Evolutionary conservation across 495 filamentous ascomycete genomes (phyloP), one percentile per base, ranked within the genome.

Genomic region (Aspergillus coremiiformis): DNA sequence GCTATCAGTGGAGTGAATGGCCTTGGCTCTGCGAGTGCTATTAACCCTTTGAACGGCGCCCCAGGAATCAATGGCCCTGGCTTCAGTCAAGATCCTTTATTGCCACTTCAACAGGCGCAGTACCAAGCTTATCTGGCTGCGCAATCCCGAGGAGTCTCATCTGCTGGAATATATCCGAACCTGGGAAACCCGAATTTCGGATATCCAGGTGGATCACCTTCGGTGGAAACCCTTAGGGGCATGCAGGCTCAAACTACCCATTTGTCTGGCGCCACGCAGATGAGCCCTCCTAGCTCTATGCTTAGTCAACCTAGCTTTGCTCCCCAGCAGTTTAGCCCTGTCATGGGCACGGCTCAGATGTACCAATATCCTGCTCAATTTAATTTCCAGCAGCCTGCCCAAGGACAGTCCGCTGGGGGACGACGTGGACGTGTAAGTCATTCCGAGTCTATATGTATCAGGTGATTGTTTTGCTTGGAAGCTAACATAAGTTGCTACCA

Each of bases 301-400:
- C 51, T 75, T 17, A 66, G 65, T 45, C 76, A 77, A 58, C 55
- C 66, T 14, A 64, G 61, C 30, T 79, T 71, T 50, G 60, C 63
- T 5, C 64, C 71, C 39, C 74, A 73, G 52, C 74, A 71, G 41
- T 78, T 70, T 60, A 77, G 69, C 62, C 74, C 74, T 15, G 64
- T 73, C 14, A 65, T 77, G 57, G 64, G 68, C 48, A 58, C 68
- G n/a, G 63, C 68, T 54, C 66, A 73, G 60, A 73, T 79, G 74
- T 77, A 77, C 59, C 74, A 74, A 58, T 78, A 77, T 60, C 69
- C 75, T 54, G 69, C 76, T 46, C 74, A 76, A 57, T 78, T 67
- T 57, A 75, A 74, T 57, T 51, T 67, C 23, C 74, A 73, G 60
- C 74, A 75, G 56, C 57, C 66, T 32, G 66, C 68, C 49, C 71